Conservation (phyloP, 1,139 yeast species). For the Casaregolazyma lundiana region DNA sequence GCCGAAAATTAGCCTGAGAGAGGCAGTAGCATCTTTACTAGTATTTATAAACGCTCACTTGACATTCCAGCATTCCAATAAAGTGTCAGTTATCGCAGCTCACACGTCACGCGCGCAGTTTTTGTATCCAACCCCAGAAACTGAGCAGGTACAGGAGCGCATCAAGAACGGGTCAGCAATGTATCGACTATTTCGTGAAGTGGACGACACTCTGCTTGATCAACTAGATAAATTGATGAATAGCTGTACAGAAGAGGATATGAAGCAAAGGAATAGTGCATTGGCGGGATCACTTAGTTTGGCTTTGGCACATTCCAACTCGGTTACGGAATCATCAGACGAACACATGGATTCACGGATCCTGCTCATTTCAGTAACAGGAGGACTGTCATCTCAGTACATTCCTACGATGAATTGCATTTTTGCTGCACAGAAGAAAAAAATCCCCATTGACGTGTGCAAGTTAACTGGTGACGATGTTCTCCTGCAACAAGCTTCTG, state of each 20-base stretch:
- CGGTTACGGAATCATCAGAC: conserved; percentile 36
- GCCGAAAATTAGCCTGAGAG: conserved; percentile 45
- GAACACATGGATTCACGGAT: conserved; percentile 59
- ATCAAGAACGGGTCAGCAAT: conserved; percentile 36
- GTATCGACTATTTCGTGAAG: conserved; percentile 81
- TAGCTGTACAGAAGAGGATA: conserved; percentile 26
- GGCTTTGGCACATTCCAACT: conserved; percentile 75
- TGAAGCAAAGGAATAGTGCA: conserved; percentile 40
- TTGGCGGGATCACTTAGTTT: conserved; percentile 75
- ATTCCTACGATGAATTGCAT: conserved; percentile 94
- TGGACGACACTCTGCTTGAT: conserved; percentile 72
- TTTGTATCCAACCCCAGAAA: conserved; percentile 52
- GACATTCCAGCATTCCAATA: conserved; percentile 77
- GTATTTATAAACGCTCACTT: conserved; percentile 83
- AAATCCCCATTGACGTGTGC: conserved; percentile 84
- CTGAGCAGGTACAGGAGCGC: conserved; percentile 10
- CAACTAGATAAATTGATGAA: conserved; percentile 50
- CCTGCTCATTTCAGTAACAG: conserved; percentile 68
- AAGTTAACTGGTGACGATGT: conserved; percentile 76
- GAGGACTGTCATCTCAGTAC: conserved; percentile 75
- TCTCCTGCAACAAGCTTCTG: conserved; percentile 91
- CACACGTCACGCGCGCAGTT: conserved; percentile 67
- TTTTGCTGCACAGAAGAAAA: conserved; percentile 87
- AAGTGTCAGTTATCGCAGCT: conserved; percentile 77
- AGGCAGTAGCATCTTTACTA: conserved; percentile 55